Evolutionary conservation across 345 rosid genomes (phyloP), one percentile per base, ranked within the genome.

Genomic region (Gossypioides kirkii): DNA sequence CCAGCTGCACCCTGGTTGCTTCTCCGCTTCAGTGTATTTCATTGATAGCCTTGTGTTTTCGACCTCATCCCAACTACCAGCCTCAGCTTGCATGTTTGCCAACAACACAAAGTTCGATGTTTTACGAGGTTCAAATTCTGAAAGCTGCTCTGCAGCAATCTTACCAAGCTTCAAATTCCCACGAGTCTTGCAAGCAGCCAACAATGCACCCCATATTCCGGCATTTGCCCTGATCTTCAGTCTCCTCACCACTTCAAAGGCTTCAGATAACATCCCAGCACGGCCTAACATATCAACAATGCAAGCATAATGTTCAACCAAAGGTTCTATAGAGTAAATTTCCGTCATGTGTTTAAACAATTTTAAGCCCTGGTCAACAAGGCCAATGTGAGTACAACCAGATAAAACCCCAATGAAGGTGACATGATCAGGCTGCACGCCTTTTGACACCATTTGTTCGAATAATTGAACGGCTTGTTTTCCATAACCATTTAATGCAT

Each of bases 401-500:
- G 89, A 85, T 74, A 91, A 76, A 70, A 89, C 78, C 53, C 91
- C 92, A 41, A 86, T 71, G 71, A 84, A 89, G 23, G 94, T 86
- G 60, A 89, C 76, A 69, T 81, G 91, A 80, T 86, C 92, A 0
- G 91, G 97, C 50, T n/a, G 50, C 28, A 74, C 73, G 46, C 60
- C 49, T 66, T 23, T 71, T 46, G 16, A 71, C 64, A 76, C 23
- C 66, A 61, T 10, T 60, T 58, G 89, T 73, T 91, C 89, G 42
- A 91, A 94, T 78, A 91, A 80, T 70, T 82, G 76, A 75, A 94
- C 78, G 32, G 91, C 98, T 77, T 91, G 88, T 53, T 76, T 70
- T 81, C 98, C 78, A 73, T 77, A 78, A 42, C 98, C 98, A 59
- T 94, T 92, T 61, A 90, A 96, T 60, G 97, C 96, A 78, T 81